Evolutionary conservation across 352 stramenopile genomes (phyloP).

Genomic region (Lagenidium sp.): DNA sequence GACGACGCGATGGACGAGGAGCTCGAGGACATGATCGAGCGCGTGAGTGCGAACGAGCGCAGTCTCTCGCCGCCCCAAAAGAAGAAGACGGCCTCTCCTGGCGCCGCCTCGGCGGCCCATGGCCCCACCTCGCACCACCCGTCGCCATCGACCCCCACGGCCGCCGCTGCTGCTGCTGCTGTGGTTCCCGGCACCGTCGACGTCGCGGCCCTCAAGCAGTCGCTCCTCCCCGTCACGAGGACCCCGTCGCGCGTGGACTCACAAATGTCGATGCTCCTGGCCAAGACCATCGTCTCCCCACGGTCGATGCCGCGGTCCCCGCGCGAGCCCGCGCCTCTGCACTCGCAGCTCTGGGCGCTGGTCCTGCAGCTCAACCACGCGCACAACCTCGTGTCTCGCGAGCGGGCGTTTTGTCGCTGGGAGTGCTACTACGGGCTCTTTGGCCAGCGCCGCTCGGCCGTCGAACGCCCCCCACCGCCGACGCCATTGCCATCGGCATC

Average conservation of each 20-base stretch:
- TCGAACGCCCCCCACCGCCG: conserved; percentile 22
- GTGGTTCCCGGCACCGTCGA: neutral
- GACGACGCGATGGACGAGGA: conserved; percentile 64
- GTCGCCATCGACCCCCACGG: too few species aligned
- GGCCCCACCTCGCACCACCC: too few species aligned
- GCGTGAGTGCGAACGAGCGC: conserved; percentile 21
- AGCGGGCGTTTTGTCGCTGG: conserved; percentile 53
- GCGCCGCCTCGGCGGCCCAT: too few species aligned
- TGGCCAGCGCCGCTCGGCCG: conserved; percentile 37
- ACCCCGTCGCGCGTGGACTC: conserved; percentile 21
- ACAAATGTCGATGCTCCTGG: conserved; percentile 38
- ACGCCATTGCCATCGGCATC: neutral
- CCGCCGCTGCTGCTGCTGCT: too few species aligned
- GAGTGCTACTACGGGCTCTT: conserved; percentile 66
- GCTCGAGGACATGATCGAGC: conserved; percentile 64
- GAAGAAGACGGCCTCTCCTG: too few species aligned
- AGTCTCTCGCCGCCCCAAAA: too few species aligned
- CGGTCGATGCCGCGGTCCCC: conserved; percentile 5
- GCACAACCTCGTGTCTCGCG: conserved; percentile 46
- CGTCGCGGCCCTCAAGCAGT: neutral
- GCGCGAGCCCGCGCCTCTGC: neutral
- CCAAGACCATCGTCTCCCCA: conserved; percentile 37
- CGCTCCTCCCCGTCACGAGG: conserved; percentile 1
- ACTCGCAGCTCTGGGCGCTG: neutral
- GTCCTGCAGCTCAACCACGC: conserved; percentile 48